Evolutionary conservation across 371 early-diverging fungal species (phyloP).

Genomic region (Lichtheimia corymbifera): DNA sequence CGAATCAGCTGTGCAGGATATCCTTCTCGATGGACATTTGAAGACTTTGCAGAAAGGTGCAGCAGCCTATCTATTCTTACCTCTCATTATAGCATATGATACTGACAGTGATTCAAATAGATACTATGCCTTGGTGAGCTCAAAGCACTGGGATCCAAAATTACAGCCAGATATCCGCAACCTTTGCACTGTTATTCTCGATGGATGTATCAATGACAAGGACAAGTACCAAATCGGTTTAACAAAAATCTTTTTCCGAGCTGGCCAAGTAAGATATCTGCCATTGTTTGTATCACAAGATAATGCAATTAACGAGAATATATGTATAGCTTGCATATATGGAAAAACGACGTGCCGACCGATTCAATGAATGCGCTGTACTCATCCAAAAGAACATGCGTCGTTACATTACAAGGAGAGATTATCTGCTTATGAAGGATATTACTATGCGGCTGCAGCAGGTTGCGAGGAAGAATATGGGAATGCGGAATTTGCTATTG

Average conservation of each 20-base stretch:
- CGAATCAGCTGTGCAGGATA: constrained; percentile 99
- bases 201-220: constrained; percentile 66
- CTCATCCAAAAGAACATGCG: constrained; percentile 90
- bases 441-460: constrained; percentile 63
- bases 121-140: constrained; percentile 85
- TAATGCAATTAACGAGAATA: neutral
- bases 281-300: neutral
- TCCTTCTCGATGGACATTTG: constrained; percentile 90
- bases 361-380: constrained; percentile 78
- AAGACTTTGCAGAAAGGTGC: constrained; percentile 89
- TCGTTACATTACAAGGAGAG: constrained; percentile 69
- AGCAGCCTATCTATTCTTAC: neutral
- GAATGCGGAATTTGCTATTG: constrained; percentile 50
- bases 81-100: neutral
- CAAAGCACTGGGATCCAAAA: constrained; percentile 66
- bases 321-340: constrained; percentile 73
- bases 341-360: constrained; percentile 86
- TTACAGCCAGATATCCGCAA: constrained; percentile 50
- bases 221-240: constrained; percentile 96
- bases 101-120: neutral
- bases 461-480: constrained; percentile 64
- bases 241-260: constrained; percentile 98
- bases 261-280: constrained; percentile 68
- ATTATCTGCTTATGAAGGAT: constrained; percentile 63
- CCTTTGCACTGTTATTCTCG: constrained; percentile 70